A percentile compares a stretch with the other conserved stretches of the same genome.
Conservation (phyloP, 345 rosid species). For the Carallia brachiata region DNA sequence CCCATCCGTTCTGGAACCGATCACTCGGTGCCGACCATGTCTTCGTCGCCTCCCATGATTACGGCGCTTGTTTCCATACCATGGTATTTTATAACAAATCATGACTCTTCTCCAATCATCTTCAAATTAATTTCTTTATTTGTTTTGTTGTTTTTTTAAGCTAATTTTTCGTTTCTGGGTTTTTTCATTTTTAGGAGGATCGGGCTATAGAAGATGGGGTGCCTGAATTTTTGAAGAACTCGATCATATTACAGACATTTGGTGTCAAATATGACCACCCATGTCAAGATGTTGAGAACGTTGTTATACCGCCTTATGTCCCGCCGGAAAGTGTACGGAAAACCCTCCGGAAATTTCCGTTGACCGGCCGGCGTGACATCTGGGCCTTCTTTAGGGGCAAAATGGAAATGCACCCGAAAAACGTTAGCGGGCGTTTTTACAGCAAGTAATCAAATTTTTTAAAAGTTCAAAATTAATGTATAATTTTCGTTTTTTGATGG, state of each 20-base stretch:
- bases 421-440: slow-evolving; percentile 81
- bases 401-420: slow-evolving; percentile 96
- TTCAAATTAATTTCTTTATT: neutral
- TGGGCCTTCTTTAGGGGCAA: slow-evolving; percentile 91
- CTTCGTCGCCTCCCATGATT: slow-evolving; percentile 93
- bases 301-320: slow-evolving; percentile 83
- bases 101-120: neutral
- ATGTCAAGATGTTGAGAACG: slow-evolving; percentile 78
- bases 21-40: slow-evolving; percentile 76
- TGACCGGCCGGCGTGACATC: slow-evolving; percentile 58
- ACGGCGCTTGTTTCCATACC: slow-evolving; percentile 89
- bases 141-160: neutral
- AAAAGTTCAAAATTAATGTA: neutral
- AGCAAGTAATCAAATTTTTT: slow-evolving; percentile 59
- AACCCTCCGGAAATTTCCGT: slow-evolving; percentile 42
- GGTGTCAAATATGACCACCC: slow-evolving; percentile 82
- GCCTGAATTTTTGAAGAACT: slow-evolving; percentile 74
- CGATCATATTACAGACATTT: slow-evolving; percentile 84
- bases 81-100: slow-evolving; percentile 43
- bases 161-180: neutral
- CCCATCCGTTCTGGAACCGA: slow-evolving; percentile 81
- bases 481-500: too few relatives aligned
- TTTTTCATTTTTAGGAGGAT: slow-evolving; percentile 50
- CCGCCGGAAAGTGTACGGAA: slow-evolving; percentile 53
- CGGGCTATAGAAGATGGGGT: slow-evolving; percentile 75